phyloP scores from a whole-genome alignment of 441 rosid genomes.

The Omphalea diandra region DNA sequence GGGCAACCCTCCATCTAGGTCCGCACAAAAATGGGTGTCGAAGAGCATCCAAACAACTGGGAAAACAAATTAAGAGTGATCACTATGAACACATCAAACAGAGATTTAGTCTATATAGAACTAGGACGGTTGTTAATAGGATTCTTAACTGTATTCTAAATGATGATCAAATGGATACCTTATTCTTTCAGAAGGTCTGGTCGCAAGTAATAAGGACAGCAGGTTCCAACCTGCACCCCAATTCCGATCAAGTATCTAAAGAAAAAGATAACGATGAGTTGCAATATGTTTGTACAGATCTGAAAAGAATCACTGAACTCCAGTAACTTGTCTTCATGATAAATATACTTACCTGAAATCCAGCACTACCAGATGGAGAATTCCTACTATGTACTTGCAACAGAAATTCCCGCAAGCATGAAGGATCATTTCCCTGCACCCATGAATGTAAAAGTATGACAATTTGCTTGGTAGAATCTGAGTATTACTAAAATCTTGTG shows the following conservation, averaged over 20 bases:
- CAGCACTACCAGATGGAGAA: constrained; percentile 69
- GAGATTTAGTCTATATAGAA: not conserved
- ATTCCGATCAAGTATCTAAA: constrained; percentile 92
- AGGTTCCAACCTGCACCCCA: constrained; percentile 99
- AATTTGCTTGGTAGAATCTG: not conserved
- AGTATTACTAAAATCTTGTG: not conserved
- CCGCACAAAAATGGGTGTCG: constrained; percentile 96
- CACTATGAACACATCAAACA: not conserved
- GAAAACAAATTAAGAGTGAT: constrained; percentile 20
- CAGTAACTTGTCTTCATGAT: not conserved
- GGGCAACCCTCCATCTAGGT: constrained; percentile 89
- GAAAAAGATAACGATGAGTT: constrained; percentile 9
- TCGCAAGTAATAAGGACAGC: constrained; percentile 82
- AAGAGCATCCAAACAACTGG: constrained; percentile 85
- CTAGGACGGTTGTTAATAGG: not conserved
- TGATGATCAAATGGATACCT: constrained; percentile 41
- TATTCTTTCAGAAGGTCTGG: constrained; percentile 73
- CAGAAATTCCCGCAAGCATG: constrained; percentile 86
- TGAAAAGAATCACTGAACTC: not conserved
- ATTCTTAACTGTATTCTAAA: not conserved
- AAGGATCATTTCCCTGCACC: constrained; percentile 85
- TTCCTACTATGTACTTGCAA: constrained; percentile 55
- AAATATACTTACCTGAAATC: constrained; percentile 63
- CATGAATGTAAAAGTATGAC: constrained; percentile 22
- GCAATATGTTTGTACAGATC: not conserved